Evolutionary conservation across 2,329 filamentous ascomycete species (phyloP), one percentile per base, ranked within the genome.

Genomic region (Lecanicillium sp.): DNA sequence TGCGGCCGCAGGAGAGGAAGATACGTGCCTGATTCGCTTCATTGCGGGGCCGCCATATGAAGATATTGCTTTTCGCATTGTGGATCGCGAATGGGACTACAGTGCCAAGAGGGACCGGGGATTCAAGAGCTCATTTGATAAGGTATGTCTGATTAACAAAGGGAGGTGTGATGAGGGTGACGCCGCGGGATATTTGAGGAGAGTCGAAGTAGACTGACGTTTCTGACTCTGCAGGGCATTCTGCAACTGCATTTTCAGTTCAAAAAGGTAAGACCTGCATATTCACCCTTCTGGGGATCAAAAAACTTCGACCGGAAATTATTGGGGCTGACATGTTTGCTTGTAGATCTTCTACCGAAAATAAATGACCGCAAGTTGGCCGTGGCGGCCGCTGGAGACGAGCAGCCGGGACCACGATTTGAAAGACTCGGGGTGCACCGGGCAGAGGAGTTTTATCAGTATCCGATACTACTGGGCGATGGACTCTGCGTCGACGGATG

Each of bases 61-160:
- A 66, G 93, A 98, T 61, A 85, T 98, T 61, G 93, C 91, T 8
- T 98, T 98, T 62, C 82, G 91, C 32, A 96, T 98, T 56, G 90
- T 98, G 32, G 93, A 98, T 67, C 91, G 93, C 55, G 93, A 98
- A 68, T 98, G 93, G 93, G 93, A 98, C 67, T 98, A 96, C 64
- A 95, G 89, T 64, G 88, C 91, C 3, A 97, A 96, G 70, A 81
- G 85, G 58, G 93, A 98, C 59, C 80, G 93, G 51, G 94, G 93
- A 1, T 98, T 97, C 70, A 90, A 81, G 65, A 96, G 90, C 68
- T 95, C 87, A 54, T 98, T 97, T 66, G 93, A 98, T 69, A 96
- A 95, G 83, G 89, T 93, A 80, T 55, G 79, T 69, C 37, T 46
- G 42, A 47, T 45, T 51, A 48, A 14, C 12, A 35, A 8, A 29